Percentiles rank a stretch among this genome's conserved stretches.
phyloP scores from a whole-genome alignment of 371 early-diverging fungal species.

The Mortierella sp. region DNA sequence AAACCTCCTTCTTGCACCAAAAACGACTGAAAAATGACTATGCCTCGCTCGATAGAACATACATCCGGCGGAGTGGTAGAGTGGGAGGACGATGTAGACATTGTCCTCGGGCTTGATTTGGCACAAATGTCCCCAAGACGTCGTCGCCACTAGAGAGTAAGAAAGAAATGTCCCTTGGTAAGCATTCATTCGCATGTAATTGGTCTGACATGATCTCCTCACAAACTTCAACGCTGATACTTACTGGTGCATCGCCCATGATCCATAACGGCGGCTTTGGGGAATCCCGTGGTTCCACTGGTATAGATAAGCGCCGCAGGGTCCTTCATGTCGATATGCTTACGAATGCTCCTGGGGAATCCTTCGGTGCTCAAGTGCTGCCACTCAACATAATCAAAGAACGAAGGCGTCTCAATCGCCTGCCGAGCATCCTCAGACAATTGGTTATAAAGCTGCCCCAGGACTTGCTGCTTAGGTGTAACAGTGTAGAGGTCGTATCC shows the following conservation, averaged over 20 bases:
- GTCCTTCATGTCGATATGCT: conserved; percentile 21
- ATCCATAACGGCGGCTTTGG: conserved; percentile 55
- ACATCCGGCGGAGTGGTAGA: conserved; percentile 54
- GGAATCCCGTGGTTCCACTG: conserved; percentile 48
- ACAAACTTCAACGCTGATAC: not conserved
- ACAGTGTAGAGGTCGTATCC: conserved; percentile 42
- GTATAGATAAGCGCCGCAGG: conserved; percentile 45
- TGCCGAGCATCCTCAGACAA: conserved; percentile 19
- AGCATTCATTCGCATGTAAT: not conserved
- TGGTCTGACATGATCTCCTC: not conserved
- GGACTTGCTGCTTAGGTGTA: conserved; percentile 38
- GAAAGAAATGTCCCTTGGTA: not conserved
- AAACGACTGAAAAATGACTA: not conserved
- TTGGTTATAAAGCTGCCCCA: conserved; percentile 27
- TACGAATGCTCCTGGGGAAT: conserved; percentile 26
- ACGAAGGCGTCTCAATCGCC: conserved; percentile 20
- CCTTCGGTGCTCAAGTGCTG: conserved; percentile 23
- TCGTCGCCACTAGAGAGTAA: conserved; percentile 19
- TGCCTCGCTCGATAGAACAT: not conserved
- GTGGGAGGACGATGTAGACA: conserved; percentile 37
- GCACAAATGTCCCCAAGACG: conserved; percentile 14
- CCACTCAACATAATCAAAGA: conserved; percentile 34
- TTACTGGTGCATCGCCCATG: conserved; percentile 47
- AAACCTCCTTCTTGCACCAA: not conserved
- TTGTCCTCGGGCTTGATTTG: conserved; percentile 21